phyloP scores from a whole-genome alignment of 1,284 basidiomycete species.

The Tilletia indica region DNA sequence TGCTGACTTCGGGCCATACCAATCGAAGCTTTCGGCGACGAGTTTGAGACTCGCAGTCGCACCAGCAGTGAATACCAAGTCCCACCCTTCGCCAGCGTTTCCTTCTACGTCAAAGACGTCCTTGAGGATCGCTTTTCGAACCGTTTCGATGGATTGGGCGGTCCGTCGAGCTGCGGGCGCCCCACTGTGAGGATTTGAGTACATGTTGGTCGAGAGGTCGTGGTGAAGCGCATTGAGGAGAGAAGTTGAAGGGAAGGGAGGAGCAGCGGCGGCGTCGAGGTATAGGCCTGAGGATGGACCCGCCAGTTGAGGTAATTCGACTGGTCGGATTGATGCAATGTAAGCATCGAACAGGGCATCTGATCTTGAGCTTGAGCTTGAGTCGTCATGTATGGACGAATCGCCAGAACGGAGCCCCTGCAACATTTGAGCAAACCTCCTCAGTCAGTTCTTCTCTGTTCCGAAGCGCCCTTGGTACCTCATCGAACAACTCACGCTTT shows the following conservation, averaged over 20 bases:
- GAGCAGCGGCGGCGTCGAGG: slow-evolving; percentile 53
- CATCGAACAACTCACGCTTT: too few relatives aligned
- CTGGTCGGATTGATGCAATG: neutral
- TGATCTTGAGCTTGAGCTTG: neutral
- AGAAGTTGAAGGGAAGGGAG: slow-evolving; percentile 41
- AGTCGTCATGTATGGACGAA: too few relatives aligned
- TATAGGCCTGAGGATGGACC: slow-evolving; percentile 26
- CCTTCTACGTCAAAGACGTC: slow-evolving; percentile 46
- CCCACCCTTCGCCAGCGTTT: slow-evolving; percentile 26
- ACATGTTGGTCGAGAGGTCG: slow-evolving; percentile 36
- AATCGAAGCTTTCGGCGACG: slow-evolving; percentile 39
- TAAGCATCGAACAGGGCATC: neutral
- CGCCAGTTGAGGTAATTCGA: neutral
- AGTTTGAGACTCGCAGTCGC: slow-evolving; percentile 39
- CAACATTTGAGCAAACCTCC: too few relatives aligned
- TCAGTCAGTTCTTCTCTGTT: too few relatives aligned
- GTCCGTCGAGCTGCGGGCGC: slow-evolving; percentile 44
- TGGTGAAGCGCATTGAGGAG: slow-evolving; percentile 31
- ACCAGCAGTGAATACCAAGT: slow-evolving; percentile 40
- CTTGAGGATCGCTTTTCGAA: slow-evolving; percentile 39
- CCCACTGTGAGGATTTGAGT: slow-evolving; percentile 53
- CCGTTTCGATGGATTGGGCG: slow-evolving; percentile 33
- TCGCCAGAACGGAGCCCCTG: too few relatives aligned
- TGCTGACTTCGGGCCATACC: neutral
- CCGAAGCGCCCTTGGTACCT: too few relatives aligned